Percentiles rank a stretch among this genome's conserved stretches.
Evolutionary conservation across 2,329 filamentous ascomycete species (phyloP).

Genomic region (Calonectria ilicicola): DNA sequence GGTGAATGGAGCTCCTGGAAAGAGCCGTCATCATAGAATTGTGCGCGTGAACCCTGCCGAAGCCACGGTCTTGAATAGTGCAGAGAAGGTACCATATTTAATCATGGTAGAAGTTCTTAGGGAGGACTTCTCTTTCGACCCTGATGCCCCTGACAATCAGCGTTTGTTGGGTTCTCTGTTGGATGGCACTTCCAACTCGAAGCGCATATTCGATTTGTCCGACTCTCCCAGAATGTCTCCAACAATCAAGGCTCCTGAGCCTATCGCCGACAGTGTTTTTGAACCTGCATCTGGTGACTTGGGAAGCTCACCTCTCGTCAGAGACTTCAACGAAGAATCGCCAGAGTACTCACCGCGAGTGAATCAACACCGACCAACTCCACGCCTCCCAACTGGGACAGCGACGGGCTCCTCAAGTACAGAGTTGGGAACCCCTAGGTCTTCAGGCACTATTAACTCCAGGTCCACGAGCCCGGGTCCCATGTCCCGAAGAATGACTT

Average conservation of each 20-base stretch:
- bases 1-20: slow-evolving; percentile 78
- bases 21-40: slow-evolving; percentile 84
- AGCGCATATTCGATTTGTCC: slow-evolving; percentile 74
- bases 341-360: slow-evolving; percentile 44
- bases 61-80: slow-evolving; percentile 87
- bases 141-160: slow-evolving; percentile 79
- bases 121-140: slow-evolving; percentile 87
- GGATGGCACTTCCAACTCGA: slow-evolving; percentile 67
- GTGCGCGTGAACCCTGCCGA: slow-evolving; percentile 87
- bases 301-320: slow-evolving; percentile 77
- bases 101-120: slow-evolving; percentile 86
- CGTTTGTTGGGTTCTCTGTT: slow-evolving; percentile 70
- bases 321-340: slow-evolving; percentile 65
- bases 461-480: slow-evolving; percentile 75
- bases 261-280: slow-evolving; percentile 78
- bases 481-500: slow-evolving; percentile 67
- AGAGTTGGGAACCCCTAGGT: slow-evolving; percentile 74
- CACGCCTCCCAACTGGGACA: slow-evolving; percentile 71
- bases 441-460: slow-evolving; percentile 76
- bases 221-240: slow-evolving; percentile 70
- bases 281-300: slow-evolving; percentile 85
- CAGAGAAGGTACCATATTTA: slow-evolving; percentile 86
- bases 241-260: slow-evolving; percentile 56
- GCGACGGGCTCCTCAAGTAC: slow-evolving; percentile 71
- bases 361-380: slow-evolving; percentile 49